Base-by-base conservation (phyloP, 2,329 filamentous ascomycete genomes). In the Colletotrichum limetticola region DNA sequence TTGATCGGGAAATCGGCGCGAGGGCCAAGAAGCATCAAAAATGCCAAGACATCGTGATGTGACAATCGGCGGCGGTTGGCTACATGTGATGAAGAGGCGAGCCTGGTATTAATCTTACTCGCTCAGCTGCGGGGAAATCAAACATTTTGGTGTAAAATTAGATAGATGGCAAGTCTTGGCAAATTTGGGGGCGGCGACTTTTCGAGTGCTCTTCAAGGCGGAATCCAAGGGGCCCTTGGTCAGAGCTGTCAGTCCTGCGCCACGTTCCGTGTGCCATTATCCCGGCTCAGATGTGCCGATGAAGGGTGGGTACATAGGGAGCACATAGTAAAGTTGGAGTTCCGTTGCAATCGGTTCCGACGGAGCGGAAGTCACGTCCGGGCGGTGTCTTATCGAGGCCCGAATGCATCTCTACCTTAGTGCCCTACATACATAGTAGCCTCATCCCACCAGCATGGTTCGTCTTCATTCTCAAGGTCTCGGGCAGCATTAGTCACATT, bases 41-140 rank as follows among this genome's bases (percentile, higher is more conserved):
- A n/a, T 52, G 66, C 70, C 70, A 70, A 72, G 70, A 70, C 26
- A 37, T 52, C 9, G 42, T 46, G 60, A 65, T 70, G 60, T 55
- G 28, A 61, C 59, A 66, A 35, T 24, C 32, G 24, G 14, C 55
- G 60, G 46, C 37, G 35, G 12, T 28, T 22, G 12, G 35, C 60
- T 72, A 52, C 46, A 46, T 70, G 66, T 60, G 60, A 65, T 22
- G 37, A 57, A 22, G 16, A 32, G 60, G 28, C 49, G 28, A 65
- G 32, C n/a, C 58, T 52, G 8, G 11, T 63, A n/a, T 59, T 35
- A 59, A 55, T 64, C 42, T 72, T 55, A 68, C 22, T 49, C 26
- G 56, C 49, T 35, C 58, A 49, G 28, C 37, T 70, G 66, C 66
- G 71, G 60, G 66, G 66, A 65, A 61, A 52, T 71, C 60, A 61